Evolutionary conservation across 495 filamentous ascomycete genomes (phyloP), one percentile per base, ranked within the genome.

Genomic region (Staphylotrichum longicolle): DNA sequence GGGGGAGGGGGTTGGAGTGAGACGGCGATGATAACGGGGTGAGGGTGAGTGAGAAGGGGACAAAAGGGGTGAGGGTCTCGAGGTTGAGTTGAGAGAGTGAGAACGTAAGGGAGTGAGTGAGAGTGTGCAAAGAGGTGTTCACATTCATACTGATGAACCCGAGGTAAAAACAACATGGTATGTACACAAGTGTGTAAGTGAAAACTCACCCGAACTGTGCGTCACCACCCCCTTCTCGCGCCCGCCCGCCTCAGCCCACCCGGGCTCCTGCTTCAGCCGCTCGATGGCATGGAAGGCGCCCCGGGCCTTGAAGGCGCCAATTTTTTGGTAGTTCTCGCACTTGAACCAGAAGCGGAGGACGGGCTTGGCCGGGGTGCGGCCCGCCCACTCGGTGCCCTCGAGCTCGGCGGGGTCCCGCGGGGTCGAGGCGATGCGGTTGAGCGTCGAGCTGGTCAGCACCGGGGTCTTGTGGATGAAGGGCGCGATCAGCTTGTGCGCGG

Each of bases 221-320:
- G 94, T 98, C 53, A 94, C 84, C 3, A 98, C 93, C 5, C 93
- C 93, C 67, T 74, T 83, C 70, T 77, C 75, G 65, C 70, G 72
- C 2, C 73, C 78, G 2, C 72, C 76, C 2, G 79, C 75, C 58
- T 79, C 81, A 33, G 79, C 74, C 74, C 83, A 83, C 37, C 86
- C 82, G 10, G 85, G 81, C 61, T 87, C 83, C 59, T 80, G 77
- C 57, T 83, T 84, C 63, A 98, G 72, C n/a, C 88, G 71, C 54
- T 85, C 78, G 47, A 98, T 70, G 3, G 93, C 93, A 77, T 97
- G 91, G 64, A 95, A 95, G 2, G 94, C 93, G 3, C 93, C 93
- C 0, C 93, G 79, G 20, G 85, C 86, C 77, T 98, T 98, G 78
- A 98, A 98, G 14, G 93, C 93, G 57, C 93, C 94, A 55, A 94